Conservation (phyloP, 208 protist species). For the Leishmania braziliensis region DNA sequence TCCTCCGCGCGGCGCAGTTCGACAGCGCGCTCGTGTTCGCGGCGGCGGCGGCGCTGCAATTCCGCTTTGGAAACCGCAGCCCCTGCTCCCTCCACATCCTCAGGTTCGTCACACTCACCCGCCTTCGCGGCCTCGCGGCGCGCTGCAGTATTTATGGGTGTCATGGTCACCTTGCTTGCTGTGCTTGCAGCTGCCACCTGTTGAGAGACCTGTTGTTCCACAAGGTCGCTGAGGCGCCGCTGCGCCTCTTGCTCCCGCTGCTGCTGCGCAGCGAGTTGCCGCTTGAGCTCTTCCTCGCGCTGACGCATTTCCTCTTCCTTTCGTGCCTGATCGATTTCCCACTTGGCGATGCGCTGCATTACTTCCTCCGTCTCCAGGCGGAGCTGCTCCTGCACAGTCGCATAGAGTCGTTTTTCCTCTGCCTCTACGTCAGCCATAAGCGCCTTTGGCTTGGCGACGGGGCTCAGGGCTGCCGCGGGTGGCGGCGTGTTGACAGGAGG, state of each 20-base stretch:
- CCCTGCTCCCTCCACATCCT: constrained; percentile 1
- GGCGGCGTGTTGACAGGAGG: constrained; percentile 19
- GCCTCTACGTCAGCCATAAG: constrained; percentile 24
- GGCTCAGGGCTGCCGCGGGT: constrained; percentile 1
- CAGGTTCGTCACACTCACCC: constrained; percentile 8
- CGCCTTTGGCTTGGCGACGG: constrained; percentile 4
- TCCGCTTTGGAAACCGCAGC: constrained; percentile 31
- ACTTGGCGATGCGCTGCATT: constrained; percentile 38
- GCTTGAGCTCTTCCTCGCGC: constrained; percentile 41
- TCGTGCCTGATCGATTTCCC: constrained; percentile 36
- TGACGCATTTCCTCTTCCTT: constrained; percentile 45
- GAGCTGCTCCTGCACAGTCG: constrained; percentile 30
- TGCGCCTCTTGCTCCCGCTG: constrained; percentile 44
- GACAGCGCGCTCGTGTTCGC: constrained; percentile 74
- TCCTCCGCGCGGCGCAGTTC: constrained; percentile 70
- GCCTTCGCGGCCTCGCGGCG: constrained; percentile 1
- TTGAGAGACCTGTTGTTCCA: constrained; percentile 44
- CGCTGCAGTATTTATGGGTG: constrained; percentile 10
- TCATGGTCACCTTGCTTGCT: constrained; percentile 1
- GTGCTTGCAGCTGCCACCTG: constrained; percentile 26
- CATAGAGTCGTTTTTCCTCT: constrained; percentile 24
- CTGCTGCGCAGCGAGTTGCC: constrained; percentile 31
- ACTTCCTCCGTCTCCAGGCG: constrained; percentile 39
- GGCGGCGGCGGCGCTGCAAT: constrained; percentile 62
- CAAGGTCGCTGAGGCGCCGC: constrained; percentile 33